Percentiles rank a stretch among this genome's conserved stretches.
Evolutionary conservation across 306 rosid genomes (phyloP).

Genomic region (Astragalus membranaceus): DNA sequence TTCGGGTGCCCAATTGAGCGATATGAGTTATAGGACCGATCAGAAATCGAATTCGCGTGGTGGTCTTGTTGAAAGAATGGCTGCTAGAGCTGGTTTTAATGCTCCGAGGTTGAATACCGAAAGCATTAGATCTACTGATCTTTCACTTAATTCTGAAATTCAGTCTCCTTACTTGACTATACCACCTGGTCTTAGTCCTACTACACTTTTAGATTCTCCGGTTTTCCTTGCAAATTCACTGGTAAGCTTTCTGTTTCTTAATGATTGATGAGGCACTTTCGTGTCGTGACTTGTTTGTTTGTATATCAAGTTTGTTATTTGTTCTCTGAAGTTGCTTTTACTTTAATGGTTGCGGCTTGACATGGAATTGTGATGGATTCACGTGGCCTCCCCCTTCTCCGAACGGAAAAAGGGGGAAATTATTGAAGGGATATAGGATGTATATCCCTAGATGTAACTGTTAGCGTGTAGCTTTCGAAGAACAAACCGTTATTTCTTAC

Average conservation of each 20-base stretch:
- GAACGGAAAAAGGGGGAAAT: not conserved
- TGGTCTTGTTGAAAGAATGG: conserved; percentile 80
- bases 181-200: conserved; percentile 97
- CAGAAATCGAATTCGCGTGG: conserved; percentile 44
- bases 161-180: conserved; percentile 77
- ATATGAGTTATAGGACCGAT: conserved; percentile 29
- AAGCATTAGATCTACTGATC: conserved; percentile 71
- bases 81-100: conserved; percentile 93
- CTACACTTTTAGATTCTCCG: conserved; percentile 85
- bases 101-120: conserved; percentile 92
- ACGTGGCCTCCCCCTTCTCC: not conserved
- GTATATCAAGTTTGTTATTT: not conserved
- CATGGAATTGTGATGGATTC: not conserved
- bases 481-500: not conserved
- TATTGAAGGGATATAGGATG: not conserved
- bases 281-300: not conserved
- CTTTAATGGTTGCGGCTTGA: conserved; percentile 5
- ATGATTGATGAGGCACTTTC: not conserved
- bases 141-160: conserved; percentile 44
- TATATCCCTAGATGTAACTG: not conserved
- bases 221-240: conserved; percentile 84
- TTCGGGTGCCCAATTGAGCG: conserved; percentile 32
- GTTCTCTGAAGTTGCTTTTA: not conserved
- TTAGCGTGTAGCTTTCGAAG: not conserved
- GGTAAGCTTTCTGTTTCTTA: conserved; percentile 37